Percentiles rank a stretch among this genome's conserved stretches.
Conservation (phyloP, 306 rosid species). For the Parietaria judaica region DNA sequence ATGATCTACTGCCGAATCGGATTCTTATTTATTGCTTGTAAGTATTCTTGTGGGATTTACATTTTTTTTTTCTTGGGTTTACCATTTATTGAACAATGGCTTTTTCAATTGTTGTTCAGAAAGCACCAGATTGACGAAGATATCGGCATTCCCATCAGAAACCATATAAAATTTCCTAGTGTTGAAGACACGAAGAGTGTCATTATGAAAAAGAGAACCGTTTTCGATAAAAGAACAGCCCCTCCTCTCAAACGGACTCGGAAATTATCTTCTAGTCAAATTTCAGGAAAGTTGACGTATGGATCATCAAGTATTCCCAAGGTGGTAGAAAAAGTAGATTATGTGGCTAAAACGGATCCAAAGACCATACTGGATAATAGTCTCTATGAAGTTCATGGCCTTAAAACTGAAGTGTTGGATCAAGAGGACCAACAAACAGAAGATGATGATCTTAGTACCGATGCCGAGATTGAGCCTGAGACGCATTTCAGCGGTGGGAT, state of each 20-base stretch:
- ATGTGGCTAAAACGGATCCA: conserved; percentile 29
- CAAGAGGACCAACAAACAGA: conserved; percentile 24
- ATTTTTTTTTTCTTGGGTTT: background rate
- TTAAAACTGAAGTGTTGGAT: conserved; percentile 26
- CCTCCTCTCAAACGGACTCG: conserved; percentile 27
- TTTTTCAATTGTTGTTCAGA: conserved; percentile 33
- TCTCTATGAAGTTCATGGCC: conserved; percentile 11
- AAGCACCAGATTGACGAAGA: conserved; percentile 63
- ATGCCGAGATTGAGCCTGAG: conserved; percentile 20
- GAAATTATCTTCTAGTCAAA: conserved; percentile 26
- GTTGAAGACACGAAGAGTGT: conserved; percentile 4
- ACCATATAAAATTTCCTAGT: conserved; percentile 64
- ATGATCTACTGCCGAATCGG: conserved; percentile 61
- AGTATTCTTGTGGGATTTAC: conserved; percentile 22
- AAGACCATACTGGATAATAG: conserved; percentile 37
- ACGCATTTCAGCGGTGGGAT: conserved; percentile 19
- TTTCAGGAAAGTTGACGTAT: conserved; percentile 23
- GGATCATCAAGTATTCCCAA: conserved; percentile 27
- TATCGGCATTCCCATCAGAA: conserved; percentile 63
- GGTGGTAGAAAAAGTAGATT: conserved; percentile 31
- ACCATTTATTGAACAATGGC: conserved; percentile 13
- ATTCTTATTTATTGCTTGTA: conserved; percentile 85
- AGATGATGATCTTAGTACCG: conserved; percentile 27
- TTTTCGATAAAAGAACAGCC: conserved; percentile 1
- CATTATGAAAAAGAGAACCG: no score